Base-by-base conservation (phyloP, 768 basidiomycete species). In the Pluteus cervinus region DNA sequence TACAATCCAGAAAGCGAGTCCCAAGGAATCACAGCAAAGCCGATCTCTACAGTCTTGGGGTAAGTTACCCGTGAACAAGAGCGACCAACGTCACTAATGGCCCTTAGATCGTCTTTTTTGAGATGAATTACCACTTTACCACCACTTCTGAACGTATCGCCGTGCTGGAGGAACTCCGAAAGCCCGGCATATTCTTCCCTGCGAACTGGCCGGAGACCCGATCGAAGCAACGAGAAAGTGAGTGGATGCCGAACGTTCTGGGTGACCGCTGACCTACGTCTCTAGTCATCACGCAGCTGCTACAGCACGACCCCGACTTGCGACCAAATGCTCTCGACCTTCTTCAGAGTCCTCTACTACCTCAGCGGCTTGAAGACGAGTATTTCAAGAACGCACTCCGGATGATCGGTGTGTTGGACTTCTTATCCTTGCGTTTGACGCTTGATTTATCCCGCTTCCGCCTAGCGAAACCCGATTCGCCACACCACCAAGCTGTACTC, bases 91-190 rank as follows among this genome's bases (percentile, higher is more conserved):
- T n/a, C n/a, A n/a, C n/a, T n/a, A n/a, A n/a, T n/a, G n/a, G n/a
- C n/a, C n/a, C n/a, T 15, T 44, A 92, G 88, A 81, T 97, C 46
- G 92, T 96, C 10, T 96, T 96, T 60, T 96, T 97, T 51, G 93
- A 97, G 63, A 94, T 96, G 91, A 92, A 89, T 56, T 88, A 82
- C 58, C 51, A 65, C 12, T 90, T 96, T 60, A 64, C 74, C 8
- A 96, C 92, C 0, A 80, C 76, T 2, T 72, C 86, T 14, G 92
- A 97, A 52, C 79, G 92, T 15, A 85, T 86, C 25, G 78, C 73
- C 1, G 89, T 92, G 15, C 70, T 97, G 1, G 85, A 86, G 47
- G 77, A 81, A 34, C 53, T 96, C 20, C 66, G 93, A 17, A 81
- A 76, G 48, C 80, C 81, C 0, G 62, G 70, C 11, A 76, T 93